These are phyloP conservation scores for Pachysandra terminalis DNA, from an alignment of 164 flowering plant genomes.

Conservation along the genomic window DNA sequence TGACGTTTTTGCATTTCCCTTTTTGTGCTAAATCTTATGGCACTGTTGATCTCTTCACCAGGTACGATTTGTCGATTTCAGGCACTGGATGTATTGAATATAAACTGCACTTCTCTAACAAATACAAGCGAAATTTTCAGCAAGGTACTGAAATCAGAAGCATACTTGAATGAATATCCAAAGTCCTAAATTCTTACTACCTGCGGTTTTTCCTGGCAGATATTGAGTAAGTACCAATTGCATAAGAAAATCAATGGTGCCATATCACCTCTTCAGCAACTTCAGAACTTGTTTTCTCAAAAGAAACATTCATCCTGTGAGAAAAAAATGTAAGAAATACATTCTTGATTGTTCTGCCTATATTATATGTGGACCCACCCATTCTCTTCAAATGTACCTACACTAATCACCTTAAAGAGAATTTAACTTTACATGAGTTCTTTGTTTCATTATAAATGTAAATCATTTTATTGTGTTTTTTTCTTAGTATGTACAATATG, in stretches of 20 bases:
- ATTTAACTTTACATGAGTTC: not conserved
- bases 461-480: slow-evolving; percentile 7
- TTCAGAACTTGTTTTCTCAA: slow-evolving; percentile 58
- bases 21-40: too few species aligned
- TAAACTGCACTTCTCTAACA: slow-evolving; percentile 74
- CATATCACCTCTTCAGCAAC: slow-evolving; percentile 46
- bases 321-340: slow-evolving; percentile 61
- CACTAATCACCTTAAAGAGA: not conserved
- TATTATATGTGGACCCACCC: not conserved
- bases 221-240: slow-evolving; percentile 37
- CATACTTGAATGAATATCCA: not conserved
- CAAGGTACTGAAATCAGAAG: slow-evolving; percentile 45
- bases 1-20: too few species aligned
- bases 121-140: slow-evolving; percentile 66
- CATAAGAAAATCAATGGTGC: slow-evolving; percentile 36
- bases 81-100: slow-evolving; percentile 49
- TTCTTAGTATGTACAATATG: not conserved
- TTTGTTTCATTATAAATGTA: not conserved
- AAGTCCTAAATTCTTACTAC: slow-evolving; percentile 8
- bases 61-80: slow-evolving; percentile 54
- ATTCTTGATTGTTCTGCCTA: not conserved
- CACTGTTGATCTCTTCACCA: slow-evolving; percentile 32
- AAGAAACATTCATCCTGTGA: slow-evolving; percentile 33
- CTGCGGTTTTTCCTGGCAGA: slow-evolving; percentile 30
- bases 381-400: not conserved